Conservation (phyloP, 2,329 filamentous ascomycete genomes). For the Colletotrichum spinosum region DNA sequence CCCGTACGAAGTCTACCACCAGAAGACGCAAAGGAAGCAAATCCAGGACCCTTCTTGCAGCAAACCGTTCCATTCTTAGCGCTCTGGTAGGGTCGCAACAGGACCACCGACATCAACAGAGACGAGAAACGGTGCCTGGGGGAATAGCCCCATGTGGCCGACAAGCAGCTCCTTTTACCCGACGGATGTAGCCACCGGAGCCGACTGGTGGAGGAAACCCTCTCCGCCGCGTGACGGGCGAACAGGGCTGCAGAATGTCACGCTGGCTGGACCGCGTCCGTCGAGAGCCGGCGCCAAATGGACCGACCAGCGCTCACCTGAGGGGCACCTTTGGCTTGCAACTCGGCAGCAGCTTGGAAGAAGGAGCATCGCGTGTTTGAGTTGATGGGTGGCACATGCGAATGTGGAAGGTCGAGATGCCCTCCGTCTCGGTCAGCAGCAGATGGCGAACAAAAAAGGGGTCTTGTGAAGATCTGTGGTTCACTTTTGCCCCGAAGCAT, state of each 20-base stretch:
- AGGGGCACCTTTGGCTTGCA: no score
- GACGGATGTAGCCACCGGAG: constrained; percentile 24
- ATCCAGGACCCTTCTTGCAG: constrained; percentile 35
- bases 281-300: constrained; percentile 27
- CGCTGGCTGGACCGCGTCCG: constrained; percentile 7
- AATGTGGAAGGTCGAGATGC: background rate
- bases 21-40: constrained; percentile 1
- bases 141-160: constrained; percentile 15
- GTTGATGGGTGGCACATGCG: no score
- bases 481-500: background rate
- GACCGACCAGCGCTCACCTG: background rate
- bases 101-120: no score
- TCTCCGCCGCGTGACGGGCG: constrained; percentile 26
- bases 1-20: background rate
- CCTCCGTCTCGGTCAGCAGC: background rate
- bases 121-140: no score
- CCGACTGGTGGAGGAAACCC: constrained; percentile 35
- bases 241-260: constrained; percentile 37
- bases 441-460: background rate
- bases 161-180: constrained; percentile 7
- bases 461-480: constrained; percentile 11
- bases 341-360: no score
- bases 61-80: background rate
- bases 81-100: background rate
- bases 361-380: no score